Evolutionary conservation across 2,329 filamentous ascomycete genomes (phyloP).

Genomic region (Lecanoromycetidae sp.): DNA sequence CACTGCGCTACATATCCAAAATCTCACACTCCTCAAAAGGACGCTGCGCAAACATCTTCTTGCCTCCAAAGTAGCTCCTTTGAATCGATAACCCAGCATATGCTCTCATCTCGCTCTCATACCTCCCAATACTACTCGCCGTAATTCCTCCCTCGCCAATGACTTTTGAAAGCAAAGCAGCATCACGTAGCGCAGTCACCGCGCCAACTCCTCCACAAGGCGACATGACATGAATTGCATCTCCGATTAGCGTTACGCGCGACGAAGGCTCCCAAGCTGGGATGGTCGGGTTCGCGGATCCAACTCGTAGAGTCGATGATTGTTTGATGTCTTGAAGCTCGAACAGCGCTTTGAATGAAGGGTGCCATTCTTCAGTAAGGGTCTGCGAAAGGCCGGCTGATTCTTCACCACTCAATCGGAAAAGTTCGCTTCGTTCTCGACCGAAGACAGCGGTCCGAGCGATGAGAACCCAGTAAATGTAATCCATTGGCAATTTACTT

Average conservation of each 20-base stretch:
- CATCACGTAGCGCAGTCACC: slow-evolving; percentile 45
- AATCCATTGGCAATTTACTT: background rate
- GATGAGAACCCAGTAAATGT: slow-evolving; percentile 7
- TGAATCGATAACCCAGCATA: slow-evolving; percentile 40
- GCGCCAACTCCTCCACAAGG: slow-evolving; percentile 45
- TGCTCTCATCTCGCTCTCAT: slow-evolving; percentile 32
- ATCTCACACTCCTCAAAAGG: background rate
- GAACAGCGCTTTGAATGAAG: slow-evolving; percentile 44
- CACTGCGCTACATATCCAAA: background rate
- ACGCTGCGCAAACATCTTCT: background rate
- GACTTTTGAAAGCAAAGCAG: slow-evolving; percentile 42
- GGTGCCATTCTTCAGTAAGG: slow-evolving; percentile 44
- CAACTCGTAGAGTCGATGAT: slow-evolving; percentile 55
- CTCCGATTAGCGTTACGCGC: slow-evolving; percentile 47
- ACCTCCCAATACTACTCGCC: slow-evolving; percentile 17
- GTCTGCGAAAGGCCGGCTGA: slow-evolving; percentile 36
- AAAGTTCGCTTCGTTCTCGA: background rate
- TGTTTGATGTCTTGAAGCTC: slow-evolving; percentile 36
- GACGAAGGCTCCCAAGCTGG: slow-evolving; percentile 49
- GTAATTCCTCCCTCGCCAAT: slow-evolving; percentile 35
- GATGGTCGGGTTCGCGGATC: slow-evolving; percentile 45
- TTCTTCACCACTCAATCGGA: background rate
- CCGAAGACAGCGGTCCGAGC: background rate
- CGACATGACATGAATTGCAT: slow-evolving; percentile 48
- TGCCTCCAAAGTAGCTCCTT: background rate